Evolutionary conservation across 2,329 filamentous ascomycete genomes (phyloP), one percentile per base, ranked within the genome.

Genomic region (Microdochium bolleyi): DNA sequence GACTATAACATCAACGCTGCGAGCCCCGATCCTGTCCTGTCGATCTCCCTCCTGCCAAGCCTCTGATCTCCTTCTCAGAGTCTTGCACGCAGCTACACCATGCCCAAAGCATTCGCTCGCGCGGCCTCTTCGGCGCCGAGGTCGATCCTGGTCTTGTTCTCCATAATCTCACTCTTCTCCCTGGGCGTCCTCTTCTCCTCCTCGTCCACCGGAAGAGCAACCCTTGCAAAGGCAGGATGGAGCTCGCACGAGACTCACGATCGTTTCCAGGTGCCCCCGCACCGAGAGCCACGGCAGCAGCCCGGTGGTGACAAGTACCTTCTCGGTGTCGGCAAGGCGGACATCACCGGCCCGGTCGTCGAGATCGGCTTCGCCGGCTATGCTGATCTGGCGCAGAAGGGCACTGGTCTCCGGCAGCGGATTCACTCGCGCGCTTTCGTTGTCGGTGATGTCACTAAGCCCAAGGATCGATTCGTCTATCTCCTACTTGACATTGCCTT

Each of bases 311-410:
- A 75, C 56, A 65, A 68, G 52, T 80, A 78, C 54, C 66, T 80
- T 2, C 56, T 80, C 19, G 77, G 77, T 3, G 75, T 74, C 13
- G 77, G 78, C 46, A 79, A 78, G 58, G 78, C 71, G 16, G 77
- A 80, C 58, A 77, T 80, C 57, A 80, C 77, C 1, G 77, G 88
- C 3, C 89, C 90, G 0, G 88, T 94, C 4, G 90, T 92, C 25
- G 90, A 96, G 69, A 83, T 96, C 69, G 90, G 89, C 64, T 80
- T 96, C 69, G 94, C 92, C 77, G 92, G 92, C 56, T 95, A 95
- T 71, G 90, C 91, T 25, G 84, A 89, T 65, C 74, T 83, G 14
- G 80, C 80, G 46, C 92, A 96, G 69, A 70, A 88, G n/a, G 92
- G 92, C 48, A 84, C 83, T 5, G 92, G 92, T 24, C 73, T 96